phyloP scores from a whole-genome alignment of 2,329 filamentous ascomycete genomes.

The Cadophora gregata region DNA sequence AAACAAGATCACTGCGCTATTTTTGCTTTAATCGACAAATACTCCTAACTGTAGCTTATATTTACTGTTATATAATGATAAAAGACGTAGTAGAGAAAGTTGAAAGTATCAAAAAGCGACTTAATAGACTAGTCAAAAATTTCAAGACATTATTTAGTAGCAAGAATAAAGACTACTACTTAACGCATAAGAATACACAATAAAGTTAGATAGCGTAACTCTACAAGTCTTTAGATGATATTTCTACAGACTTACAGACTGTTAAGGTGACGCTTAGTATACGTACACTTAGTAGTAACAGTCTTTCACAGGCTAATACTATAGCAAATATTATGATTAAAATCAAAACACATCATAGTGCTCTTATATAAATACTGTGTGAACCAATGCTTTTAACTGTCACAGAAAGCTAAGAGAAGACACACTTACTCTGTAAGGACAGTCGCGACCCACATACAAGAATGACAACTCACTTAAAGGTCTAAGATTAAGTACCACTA shows the following conservation, averaged over 20 bases:
- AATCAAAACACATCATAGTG: constrained; percentile 6
- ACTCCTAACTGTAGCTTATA: constrained; percentile 6
- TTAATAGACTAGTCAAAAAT: constrained; percentile 19
- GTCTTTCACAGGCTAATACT: neutral
- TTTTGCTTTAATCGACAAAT: neutral
- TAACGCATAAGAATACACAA: constrained; percentile 6
- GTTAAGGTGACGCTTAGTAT: constrained; percentile 18
- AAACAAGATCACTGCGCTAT: neutral
- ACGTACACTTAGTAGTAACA: constrained; percentile 5
- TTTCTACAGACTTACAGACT: constrained; percentile 20
- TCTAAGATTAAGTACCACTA: constrained; percentile 12
- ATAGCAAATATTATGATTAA: constrained; percentile 10
- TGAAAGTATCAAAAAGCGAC: constrained; percentile 16
- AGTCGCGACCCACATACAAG: constrained; percentile 12
- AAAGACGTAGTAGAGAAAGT: constrained; percentile 19
- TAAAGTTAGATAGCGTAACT: constrained; percentile 16
- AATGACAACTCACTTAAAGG: constrained; percentile 14
- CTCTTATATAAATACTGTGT: constrained; percentile 7
- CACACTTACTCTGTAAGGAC: constrained; percentile 8
- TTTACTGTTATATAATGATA: constrained; percentile 8
- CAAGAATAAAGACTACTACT: constrained; percentile 5
- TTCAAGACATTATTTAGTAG: constrained; percentile 14
- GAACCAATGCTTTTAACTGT: neutral
- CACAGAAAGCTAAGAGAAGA: constrained; percentile 1
- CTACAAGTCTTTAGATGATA: constrained; percentile 15